Evolutionary conservation across 805 yeast species (phyloP).

Genomic region (Cyberlindnera amylophila): DNA sequence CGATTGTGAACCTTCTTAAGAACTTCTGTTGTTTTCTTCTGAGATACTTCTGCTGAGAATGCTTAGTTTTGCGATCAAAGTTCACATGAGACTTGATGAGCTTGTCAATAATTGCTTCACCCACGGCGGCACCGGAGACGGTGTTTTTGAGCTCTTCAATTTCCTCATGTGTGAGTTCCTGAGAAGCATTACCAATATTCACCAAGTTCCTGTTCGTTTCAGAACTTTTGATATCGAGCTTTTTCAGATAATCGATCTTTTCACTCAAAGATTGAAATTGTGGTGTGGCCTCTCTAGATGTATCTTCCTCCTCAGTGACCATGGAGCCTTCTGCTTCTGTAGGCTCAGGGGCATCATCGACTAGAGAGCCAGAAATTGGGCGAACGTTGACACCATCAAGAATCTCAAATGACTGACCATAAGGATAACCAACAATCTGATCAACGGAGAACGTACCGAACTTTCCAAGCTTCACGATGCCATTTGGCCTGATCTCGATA

Average conservation of each 20-base stretch:
- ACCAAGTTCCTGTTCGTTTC: conserved; percentile 63
- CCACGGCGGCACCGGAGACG: conserved; percentile 55
- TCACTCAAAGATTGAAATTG: conserved; percentile 24
- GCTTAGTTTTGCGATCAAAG: conserved; percentile 83
- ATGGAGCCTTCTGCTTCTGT: conserved; percentile 21
- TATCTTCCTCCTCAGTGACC: conserved; percentile 29
- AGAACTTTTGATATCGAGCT: conserved; percentile 39
- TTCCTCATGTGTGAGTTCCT: conserved; percentile 71
- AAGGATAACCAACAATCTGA: conserved; percentile 73
- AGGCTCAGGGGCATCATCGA: conserved; percentile 28
- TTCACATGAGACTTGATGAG: conserved; percentile 82
- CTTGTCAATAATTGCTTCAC: conserved; percentile 74
- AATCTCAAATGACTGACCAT: conserved; percentile 89
- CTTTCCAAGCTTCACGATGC: conserved; percentile 75
- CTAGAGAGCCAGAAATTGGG: conserved; percentile 41
- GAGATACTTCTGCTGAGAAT: conserved; percentile 87
- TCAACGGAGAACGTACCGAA: conserved; percentile 82
- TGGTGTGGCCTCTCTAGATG: conserved; percentile 33
- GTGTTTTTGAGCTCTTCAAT: conserved; percentile 77
- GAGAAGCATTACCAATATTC: conserved; percentile 67
- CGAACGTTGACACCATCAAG: conserved; percentile 48
- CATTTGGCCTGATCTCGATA: conserved; percentile 58
- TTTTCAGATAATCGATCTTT: conserved; percentile 28
- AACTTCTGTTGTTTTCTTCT: conserved; percentile 91
- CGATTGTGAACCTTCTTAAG: conserved; percentile 78